Evolutionary conservation across 176 grass and related monocot species (phyloP), one percentile per base, ranked within the genome.

Genomic region (Carex cristatella): DNA sequence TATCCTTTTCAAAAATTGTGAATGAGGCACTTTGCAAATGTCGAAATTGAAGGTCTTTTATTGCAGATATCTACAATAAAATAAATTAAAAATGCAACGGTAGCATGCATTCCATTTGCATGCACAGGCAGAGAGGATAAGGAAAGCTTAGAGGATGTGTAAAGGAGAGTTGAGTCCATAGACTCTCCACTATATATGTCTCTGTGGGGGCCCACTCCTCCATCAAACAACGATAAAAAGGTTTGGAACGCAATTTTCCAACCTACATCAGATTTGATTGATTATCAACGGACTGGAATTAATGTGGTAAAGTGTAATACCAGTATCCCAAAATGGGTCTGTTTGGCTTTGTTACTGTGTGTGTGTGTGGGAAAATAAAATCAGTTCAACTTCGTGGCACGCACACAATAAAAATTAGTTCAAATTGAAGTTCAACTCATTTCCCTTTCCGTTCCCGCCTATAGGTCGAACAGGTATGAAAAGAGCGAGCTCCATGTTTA

Each of bases 61-160:
- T 51, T 27, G 44, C 42, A 49, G 8, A 27, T 28, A 51, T 27
- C 40, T 23, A 49, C 4, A 48, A 48, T 49, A 42, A 23, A 8
- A 73, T 11, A 73, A 10, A 48, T 73, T 49, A 73, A 40, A 73
- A 11, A 73, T 73, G 69, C 27, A 12, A 48, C 40, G n/a, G 70
- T 53, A 9, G 12, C 10, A 53, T 31, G 46, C 23, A 27, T 76
- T 76, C 19, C 72, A 76, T 76, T 76, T 76, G 4, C 3, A 53
- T 30, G 32, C 58, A 82, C 6, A 65, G 9, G 13, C 2, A 83
- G 13, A 31, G 13, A 31, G 38, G 80, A 83, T 83, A 83, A 83
- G 80, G 23, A 23, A 23, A 40, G 38, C 38, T 40, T 40, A 4
- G 38, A 66, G 62, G 61, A 83, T 83, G 80, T 83, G 80, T 83